A percentile compares a stretch with the other conserved stretches of the same genome.
Conservation (phyloP, 331 rosid species). For the Arachis monticola region DNA sequence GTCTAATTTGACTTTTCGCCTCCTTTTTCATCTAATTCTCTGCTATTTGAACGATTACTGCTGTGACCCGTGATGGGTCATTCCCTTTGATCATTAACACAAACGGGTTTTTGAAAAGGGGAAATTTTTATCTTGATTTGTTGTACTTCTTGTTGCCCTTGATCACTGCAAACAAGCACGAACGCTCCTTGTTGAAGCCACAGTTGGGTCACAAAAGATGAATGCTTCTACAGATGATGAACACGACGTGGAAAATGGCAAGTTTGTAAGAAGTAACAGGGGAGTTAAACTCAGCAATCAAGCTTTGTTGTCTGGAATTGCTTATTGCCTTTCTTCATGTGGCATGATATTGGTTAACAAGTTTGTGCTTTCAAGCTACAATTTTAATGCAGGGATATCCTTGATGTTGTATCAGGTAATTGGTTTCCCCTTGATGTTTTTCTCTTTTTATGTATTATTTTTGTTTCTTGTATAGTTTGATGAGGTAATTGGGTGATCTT, state of each 20-base stretch:
- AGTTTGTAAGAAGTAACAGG: slow-evolving; percentile 54
- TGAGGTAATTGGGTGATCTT: slow-evolving; percentile 31
- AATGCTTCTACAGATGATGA: slow-evolving; percentile 59
- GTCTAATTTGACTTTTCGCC: background rate
- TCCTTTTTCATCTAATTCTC: slow-evolving; percentile 21
- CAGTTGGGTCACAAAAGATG: slow-evolving; percentile 50
- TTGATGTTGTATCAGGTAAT: slow-evolving; percentile 94
- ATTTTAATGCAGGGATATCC: slow-evolving; percentile 87
- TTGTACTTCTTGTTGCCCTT: background rate
- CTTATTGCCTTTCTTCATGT: slow-evolving; percentile 89
- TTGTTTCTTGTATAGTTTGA: slow-evolving; percentile 1
- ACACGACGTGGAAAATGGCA: slow-evolving; percentile 74
- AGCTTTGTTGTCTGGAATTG: slow-evolving; percentile 86
- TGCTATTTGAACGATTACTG: background rate
- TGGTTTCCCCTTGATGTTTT: background rate
- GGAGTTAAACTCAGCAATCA: slow-evolving; percentile 64
- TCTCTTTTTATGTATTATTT: background rate
- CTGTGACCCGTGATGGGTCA: slow-evolving; percentile 37
- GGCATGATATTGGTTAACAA: slow-evolving; percentile 93
- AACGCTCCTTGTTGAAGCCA: slow-evolving; percentile 8
- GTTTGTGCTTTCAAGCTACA: slow-evolving; percentile 90
- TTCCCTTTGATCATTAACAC: slow-evolving; percentile 23
- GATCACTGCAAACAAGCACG: slow-evolving; percentile 10
- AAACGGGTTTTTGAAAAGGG: slow-evolving; percentile 28
- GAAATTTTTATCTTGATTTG: slow-evolving; percentile 1